A percentile compares a stretch with the other conserved stretches of the same genome.
phyloP scores from a whole-genome alignment of 352 stramenopile genomes.

The Phytopythium ostracodes region DNA sequence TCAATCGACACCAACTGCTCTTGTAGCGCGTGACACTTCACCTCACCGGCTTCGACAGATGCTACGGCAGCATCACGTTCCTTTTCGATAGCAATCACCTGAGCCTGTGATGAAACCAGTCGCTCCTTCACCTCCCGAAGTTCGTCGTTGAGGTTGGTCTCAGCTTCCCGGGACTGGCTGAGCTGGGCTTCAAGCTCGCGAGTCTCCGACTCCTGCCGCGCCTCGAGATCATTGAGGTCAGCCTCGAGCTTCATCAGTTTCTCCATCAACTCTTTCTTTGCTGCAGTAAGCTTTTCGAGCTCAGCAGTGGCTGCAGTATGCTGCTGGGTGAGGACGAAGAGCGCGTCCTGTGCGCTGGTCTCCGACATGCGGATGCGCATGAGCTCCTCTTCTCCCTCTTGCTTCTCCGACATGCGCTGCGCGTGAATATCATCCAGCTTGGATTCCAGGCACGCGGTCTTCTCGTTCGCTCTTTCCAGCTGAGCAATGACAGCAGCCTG shows the following conservation, averaged over 20 bases:
- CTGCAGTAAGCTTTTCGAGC: conserved; percentile 1
- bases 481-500: background rate
- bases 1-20: background rate
- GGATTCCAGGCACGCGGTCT: conserved; percentile 5
- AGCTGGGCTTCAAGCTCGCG: conserved; percentile 9
- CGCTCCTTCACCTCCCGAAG: conserved; percentile 10
- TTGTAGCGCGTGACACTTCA: background rate
- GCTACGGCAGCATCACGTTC: conserved; percentile 1
- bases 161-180: background rate
- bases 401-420: conserved; percentile 8
- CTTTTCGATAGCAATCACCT: conserved; percentile 1
- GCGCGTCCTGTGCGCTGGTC: conserved; percentile 7
- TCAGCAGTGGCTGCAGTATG: background rate
- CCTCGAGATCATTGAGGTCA: conserved; percentile 12
- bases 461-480: conserved; percentile 3
- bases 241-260: conserved; percentile 8
- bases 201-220: conserved; percentile 10
- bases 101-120: conserved; percentile 6
- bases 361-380: conserved; percentile 11
- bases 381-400: conserved; percentile 9
- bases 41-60: background rate
- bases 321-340: conserved; percentile 9
- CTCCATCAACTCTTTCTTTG: background rate
- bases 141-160: conserved; percentile 2
- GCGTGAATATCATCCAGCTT: conserved; percentile 15